Evolutionary conservation across 805 yeast species (phyloP).

Genomic region (Lipomyces lipofer): DNA sequence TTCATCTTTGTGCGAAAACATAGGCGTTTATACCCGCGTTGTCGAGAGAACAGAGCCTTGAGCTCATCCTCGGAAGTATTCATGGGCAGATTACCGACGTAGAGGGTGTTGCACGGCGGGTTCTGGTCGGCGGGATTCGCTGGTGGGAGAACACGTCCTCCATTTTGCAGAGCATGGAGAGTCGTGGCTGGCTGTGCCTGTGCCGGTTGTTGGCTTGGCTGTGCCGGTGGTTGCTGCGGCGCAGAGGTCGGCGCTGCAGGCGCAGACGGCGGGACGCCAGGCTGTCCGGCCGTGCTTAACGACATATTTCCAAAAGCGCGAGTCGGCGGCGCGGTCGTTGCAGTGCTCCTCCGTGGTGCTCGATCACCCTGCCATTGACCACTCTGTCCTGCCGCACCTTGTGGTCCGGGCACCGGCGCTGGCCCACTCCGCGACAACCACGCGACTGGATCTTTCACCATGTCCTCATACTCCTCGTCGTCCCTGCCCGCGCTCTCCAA

Average conservation of each 20-base stretch:
- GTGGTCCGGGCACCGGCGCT: neutral
- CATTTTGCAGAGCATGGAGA: slow-evolving; percentile 42
- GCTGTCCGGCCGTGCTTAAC: no score
- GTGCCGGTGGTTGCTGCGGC: slow-evolving; percentile 1
- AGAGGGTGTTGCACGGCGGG: slow-evolving; percentile 96
- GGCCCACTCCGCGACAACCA: slow-evolving; percentile 29
- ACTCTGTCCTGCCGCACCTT: no score
- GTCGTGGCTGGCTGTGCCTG: slow-evolving; percentile 24
- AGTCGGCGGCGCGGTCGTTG: neutral
- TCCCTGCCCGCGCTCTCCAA: slow-evolving; percentile 38
- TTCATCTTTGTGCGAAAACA: slow-evolving; percentile 83
- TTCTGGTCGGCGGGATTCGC: slow-evolving; percentile 99
- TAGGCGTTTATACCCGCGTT: slow-evolving; percentile 87
- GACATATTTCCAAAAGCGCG: neutral
- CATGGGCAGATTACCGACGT: slow-evolving; percentile 96
- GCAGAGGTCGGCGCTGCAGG: slow-evolving; percentile 1
- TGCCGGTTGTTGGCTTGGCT: neutral
- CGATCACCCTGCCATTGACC: slow-evolving; percentile 20
- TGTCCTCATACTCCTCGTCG: slow-evolving; percentile 37
- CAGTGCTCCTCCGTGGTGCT: neutral
- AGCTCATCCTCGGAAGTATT: slow-evolving; percentile 94
- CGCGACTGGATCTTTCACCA: slow-evolving; percentile 37
- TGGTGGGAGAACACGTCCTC: slow-evolving; percentile 46
- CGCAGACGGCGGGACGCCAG: neutral
- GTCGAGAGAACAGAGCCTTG: slow-evolving; percentile 80